Conservation (phyloP, 192 early-diverging fungal genomes). For the Linnemannia schmuckeri region DNA sequence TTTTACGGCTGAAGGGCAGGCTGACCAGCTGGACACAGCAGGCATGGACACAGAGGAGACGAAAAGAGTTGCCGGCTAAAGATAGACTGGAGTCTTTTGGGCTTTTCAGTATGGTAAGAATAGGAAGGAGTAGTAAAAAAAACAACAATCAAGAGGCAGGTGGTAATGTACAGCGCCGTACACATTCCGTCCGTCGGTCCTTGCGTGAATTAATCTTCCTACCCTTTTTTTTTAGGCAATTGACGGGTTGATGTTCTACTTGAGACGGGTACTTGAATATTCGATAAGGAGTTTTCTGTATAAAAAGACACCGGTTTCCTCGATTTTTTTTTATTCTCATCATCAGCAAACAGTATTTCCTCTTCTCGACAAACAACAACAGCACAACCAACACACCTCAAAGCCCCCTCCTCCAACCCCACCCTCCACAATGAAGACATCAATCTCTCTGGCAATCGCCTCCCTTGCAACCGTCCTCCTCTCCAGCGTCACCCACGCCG, state of each 20-base stretch:
- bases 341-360: not conserved
- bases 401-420: no score
- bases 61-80: not conserved
- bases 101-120: not conserved
- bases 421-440: not conserved
- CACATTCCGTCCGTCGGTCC: no score
- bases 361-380: not conserved
- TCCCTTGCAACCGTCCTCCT: not conserved
- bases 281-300: not conserved
- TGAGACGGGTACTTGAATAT: not conserved
- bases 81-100: not conserved
- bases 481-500: not conserved
- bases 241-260: not conserved
- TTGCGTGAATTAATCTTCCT: no score
- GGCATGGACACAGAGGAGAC: not conserved
- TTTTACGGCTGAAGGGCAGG: not conserved
- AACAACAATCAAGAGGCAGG: no score
- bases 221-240: no score
- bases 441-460: not conserved
- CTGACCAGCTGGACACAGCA: not conserved
- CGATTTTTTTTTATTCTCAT: not conserved
- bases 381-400: not conserved
- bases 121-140: not conserved
- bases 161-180: no score
- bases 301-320: not conserved